These are phyloP conservation scores for Casuarina equisetifolia DNA, from an alignment of 306 rosid species.

Conservation along the genomic window DNA sequence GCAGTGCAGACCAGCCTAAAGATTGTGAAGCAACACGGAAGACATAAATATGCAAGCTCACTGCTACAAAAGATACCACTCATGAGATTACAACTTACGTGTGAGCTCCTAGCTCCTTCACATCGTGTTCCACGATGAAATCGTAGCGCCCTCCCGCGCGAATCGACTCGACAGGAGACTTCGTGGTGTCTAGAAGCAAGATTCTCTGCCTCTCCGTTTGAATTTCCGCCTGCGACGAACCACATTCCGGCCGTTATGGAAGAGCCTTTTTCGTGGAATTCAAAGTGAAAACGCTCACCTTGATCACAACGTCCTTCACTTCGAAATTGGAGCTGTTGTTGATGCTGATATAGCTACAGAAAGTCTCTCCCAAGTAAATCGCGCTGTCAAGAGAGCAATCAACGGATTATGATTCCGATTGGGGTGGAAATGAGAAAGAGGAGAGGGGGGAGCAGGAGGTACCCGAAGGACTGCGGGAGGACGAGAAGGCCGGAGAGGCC, in stretches of 20 bases:
- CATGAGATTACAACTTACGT: conserved; percentile 50
- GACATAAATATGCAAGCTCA: not conserved
- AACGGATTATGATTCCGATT: not conserved
- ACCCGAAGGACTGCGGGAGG: conserved; percentile 97
- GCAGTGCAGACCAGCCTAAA: conserved; percentile 94
- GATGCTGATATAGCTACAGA: conserved; percentile 91
- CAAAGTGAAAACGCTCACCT: conserved; percentile 38
- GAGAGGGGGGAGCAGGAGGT: not conserved
- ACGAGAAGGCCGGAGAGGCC: conserved; percentile 97
- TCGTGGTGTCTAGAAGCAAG: conserved; percentile 83
- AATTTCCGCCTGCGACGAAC: conserved; percentile 74
- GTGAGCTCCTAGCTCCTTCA: conserved; percentile 96
- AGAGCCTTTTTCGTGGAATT: not conserved
- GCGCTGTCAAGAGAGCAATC: conserved; percentile 50
- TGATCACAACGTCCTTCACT: conserved; percentile 75
- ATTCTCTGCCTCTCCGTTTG: conserved; percentile 97
- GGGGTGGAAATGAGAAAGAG: not conserved
- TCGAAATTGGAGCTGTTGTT: conserved; percentile 90
- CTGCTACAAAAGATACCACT: conserved; percentile 1
- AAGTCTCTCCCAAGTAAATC: conserved; percentile 90
- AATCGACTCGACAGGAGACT: conserved; percentile 84
- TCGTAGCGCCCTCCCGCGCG: conserved; percentile 95
- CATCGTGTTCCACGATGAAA: conserved; percentile 96
- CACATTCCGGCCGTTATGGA: conserved; percentile 3
- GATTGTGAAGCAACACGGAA: conserved; percentile 6